Evolutionary conservation across 768 basidiomycete genomes (phyloP), one percentile per base, ranked within the genome.

Genomic region (Hydnomerulius pinastri): DNA sequence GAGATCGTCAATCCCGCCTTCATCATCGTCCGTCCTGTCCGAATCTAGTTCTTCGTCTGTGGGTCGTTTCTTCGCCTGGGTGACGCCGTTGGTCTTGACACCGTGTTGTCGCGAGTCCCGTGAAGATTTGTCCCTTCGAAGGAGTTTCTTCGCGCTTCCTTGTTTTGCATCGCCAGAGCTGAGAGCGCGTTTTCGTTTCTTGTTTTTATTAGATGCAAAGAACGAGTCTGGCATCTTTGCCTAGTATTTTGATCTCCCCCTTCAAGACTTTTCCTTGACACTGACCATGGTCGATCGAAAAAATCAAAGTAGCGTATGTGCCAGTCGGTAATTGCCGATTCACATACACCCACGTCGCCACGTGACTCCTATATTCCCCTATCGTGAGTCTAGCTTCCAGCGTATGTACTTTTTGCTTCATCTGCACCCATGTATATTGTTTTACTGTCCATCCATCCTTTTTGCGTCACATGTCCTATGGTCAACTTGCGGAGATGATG

Each of bases 181-280:
- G 10, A 73, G 67, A 12, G 73, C 48, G 23, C 83, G 81, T 62
- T 83, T 87, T 53, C 85, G 78, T 64, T 88, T 90, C 43, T 78
- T 76, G 53, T 70, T 71, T 66, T 82, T 86, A 43, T 71, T 69
- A 13, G 75, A 74, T 25, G 83, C 73, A 72, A 94, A 93, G 74
- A 94, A 94, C 11, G 87, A 71, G 77, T 92, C 90, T 27, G 88
- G 86, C 90, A 93, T 92, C 27, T 50, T 53, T 43, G 4, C 20
- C 6, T 25, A 17, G 51, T 40, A 38, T 25, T n/a, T n/a, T n/a
- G 32, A 36, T 20, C 32, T 48, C 9, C 21, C 18, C 23, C 18
- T 4, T 25, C 25, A 15, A 36, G 15, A 23, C 18, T 32, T 20
- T 17, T n/a, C 15, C 5, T 3, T n/a, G n/a, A n/a, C n/a, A n/a